phyloP scores from a whole-genome alignment of 2,329 filamentous ascomycete genomes.

The Claviceps spartinae region DNA sequence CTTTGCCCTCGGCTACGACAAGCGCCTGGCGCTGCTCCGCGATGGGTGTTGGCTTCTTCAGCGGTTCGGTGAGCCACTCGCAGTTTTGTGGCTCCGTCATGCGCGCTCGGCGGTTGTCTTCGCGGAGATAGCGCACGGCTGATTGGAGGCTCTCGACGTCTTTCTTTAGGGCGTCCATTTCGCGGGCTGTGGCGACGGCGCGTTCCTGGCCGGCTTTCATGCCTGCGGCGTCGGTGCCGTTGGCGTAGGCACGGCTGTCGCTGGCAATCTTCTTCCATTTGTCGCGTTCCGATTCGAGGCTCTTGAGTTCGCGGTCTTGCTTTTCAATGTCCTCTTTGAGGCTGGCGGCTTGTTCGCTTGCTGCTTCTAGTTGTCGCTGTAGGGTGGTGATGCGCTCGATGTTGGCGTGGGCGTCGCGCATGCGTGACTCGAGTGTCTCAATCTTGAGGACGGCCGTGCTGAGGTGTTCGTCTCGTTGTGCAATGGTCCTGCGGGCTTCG shows the following conservation, averaged over 20 bases:
- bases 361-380: constrained; percentile 43
- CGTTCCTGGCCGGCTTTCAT: constrained; percentile 49
- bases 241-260: constrained; percentile 43
- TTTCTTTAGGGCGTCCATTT: constrained; percentile 58
- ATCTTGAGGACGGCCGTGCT: constrained; percentile 86
- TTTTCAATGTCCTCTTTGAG: constrained; percentile 52
- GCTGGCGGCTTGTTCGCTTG: constrained; percentile 34
- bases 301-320: constrained; percentile 52
- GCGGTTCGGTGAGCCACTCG: constrained; percentile 49
- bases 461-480: constrained; percentile 65
- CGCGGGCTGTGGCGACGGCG: constrained; percentile 54
- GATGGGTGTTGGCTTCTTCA: constrained; percentile 31
- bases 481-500: constrained; percentile 58
- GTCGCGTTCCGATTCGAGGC: constrained; percentile 50
- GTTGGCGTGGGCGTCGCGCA: constrained; percentile 72
- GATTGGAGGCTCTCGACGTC: constrained; percentile 53
- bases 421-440: constrained; percentile 77
- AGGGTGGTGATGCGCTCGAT: constrained; percentile 54
- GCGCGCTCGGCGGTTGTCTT: constrained; percentile 51
- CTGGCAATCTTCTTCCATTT: constrained; percentile 60
- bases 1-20: constrained; percentile 47
- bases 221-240: constrained; percentile 34
- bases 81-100: constrained; percentile 39
- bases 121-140: constrained; percentile 52
- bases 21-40: constrained; percentile 35